These are phyloP conservation scores for Trametes sp. DNA, from an alignment of 1,284 basidiomycete genomes.

Conservation along the genomic window DNA sequence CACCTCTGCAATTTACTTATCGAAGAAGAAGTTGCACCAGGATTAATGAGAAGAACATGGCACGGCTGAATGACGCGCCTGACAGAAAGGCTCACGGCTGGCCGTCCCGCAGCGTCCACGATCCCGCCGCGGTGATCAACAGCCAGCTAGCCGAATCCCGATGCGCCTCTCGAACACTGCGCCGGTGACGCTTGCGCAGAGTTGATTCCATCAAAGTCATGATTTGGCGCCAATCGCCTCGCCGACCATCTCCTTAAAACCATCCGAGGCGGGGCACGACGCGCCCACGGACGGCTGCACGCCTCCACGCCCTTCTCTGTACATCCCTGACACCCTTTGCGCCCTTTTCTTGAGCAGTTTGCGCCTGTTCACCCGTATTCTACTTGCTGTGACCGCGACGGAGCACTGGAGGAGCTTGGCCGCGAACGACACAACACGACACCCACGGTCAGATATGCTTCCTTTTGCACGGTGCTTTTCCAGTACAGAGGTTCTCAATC, in stretches of 20 bases:
- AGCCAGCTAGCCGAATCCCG: background rate
- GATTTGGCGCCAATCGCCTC: slow-evolving; percentile 32
- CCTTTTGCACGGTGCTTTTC: slow-evolving; percentile 3
- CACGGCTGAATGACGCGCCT: background rate
- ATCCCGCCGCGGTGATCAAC: slow-evolving; percentile 4
- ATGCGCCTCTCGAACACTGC: slow-evolving; percentile 2
- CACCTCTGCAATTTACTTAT: too few species aligned
- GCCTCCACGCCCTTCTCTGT: slow-evolving; percentile 22
- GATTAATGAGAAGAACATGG: background rate
- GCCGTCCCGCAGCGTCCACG: slow-evolving; percentile 2
- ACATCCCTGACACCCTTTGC: background rate
- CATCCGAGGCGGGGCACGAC: slow-evolving; percentile 21
- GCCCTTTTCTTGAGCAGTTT: background rate
- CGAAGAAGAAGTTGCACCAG: too few species aligned
- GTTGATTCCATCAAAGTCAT: slow-evolving; percentile 31
- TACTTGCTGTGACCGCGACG: background rate
- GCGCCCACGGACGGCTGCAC: slow-evolving; percentile 26
- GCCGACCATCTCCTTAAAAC: slow-evolving; percentile 30
- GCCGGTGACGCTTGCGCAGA: background rate
- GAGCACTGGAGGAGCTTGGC: background rate
- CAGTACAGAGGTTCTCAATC: slow-evolving; percentile 13
- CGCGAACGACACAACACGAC: background rate
- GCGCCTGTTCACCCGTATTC: background rate
- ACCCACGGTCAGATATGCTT: slow-evolving; percentile 22
- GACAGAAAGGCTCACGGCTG: background rate